Percentiles rank a stretch among this genome's conserved stretches.
Evolutionary conservation across 805 yeast genomes (phyloP).

Genomic region (Kodamaea laetipori): DNA sequence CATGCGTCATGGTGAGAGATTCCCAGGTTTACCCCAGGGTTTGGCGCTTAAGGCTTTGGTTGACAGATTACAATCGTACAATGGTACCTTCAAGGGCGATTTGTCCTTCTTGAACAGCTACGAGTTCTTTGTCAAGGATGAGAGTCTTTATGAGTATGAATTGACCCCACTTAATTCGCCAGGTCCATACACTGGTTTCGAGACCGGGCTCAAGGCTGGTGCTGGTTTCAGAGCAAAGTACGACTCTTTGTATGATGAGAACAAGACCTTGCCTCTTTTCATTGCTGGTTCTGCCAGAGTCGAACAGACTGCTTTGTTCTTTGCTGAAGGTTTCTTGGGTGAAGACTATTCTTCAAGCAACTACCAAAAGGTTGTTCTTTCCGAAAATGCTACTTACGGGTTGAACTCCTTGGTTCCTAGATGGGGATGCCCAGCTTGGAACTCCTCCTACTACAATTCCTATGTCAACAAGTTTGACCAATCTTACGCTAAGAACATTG

Average conservation of each 20-base stretch:
- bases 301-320: slow-evolving; percentile 12
- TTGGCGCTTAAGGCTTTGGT: slow-evolving; percentile 18
- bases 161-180: slow-evolving; percentile 13
- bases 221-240: slow-evolving; percentile 13
- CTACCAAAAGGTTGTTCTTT: slow-evolving; percentile 6
- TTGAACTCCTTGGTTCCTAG: slow-evolving; percentile 15
- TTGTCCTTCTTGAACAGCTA: slow-evolving; percentile 26
- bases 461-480: slow-evolving; percentile 18
- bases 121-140: slow-evolving; percentile 20
- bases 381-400: slow-evolving; percentile 11
- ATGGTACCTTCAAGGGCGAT: slow-evolving; percentile 21
- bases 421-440: slow-evolving; percentile 12
- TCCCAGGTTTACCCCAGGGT: slow-evolving; percentile 22
- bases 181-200: slow-evolving; percentile 13
- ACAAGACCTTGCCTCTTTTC: slow-evolving; percentile 10
- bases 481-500: slow-evolving; percentile 17
- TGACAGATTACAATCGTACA: slow-evolving; percentile 20
- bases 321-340: slow-evolving; percentile 13
- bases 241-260: slow-evolving; percentile 10
- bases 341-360: background rate
- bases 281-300: slow-evolving; percentile 14
- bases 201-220: slow-evolving; percentile 8
- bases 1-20: slow-evolving; percentile 27
- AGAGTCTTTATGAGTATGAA: slow-evolving; percentile 13
- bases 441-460: slow-evolving; percentile 16